A percentile compares a stretch with the other conserved stretches of the same genome.
Conservation (phyloP, 768 basidiomycete species). For the Suillus bovinus region DNA sequence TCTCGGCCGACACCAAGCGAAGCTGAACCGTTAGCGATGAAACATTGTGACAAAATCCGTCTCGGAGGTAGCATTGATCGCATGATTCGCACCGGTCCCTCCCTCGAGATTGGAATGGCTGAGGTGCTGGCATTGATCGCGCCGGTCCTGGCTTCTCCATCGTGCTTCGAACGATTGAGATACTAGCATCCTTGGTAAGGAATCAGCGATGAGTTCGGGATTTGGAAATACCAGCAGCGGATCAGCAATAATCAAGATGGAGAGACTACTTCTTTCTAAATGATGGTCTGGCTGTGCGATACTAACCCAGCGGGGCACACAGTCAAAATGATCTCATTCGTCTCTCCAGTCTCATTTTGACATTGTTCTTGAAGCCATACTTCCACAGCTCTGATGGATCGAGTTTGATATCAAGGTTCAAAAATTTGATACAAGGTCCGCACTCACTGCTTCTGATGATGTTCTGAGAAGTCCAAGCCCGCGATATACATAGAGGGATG, state of each 20-base stretch:
- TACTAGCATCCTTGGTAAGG: neutral
- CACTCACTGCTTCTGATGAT: neutral
- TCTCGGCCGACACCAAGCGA: neutral
- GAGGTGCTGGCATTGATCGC: neutral
- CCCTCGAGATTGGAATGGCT: neutral
- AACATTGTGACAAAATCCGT: neutral
- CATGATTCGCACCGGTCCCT: neutral
- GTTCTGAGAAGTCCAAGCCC: neutral
- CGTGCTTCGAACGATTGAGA: neutral
- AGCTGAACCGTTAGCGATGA: neutral
- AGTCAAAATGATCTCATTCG: neutral
- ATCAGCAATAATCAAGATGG: neutral
- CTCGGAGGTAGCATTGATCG: neutral
- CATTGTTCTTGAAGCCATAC: neutral
- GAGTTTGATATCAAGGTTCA: neutral
- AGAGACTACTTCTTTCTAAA: neutral
- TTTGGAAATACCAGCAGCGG: neutral
- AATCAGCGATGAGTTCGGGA: neutral
- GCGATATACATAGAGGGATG: neutral
- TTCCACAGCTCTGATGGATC: neutral
- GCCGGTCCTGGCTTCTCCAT: neutral
- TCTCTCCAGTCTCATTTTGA: neutral
- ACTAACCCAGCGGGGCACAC: neutral
- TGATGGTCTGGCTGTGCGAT: neutral
- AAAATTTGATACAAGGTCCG: neutral